Evolutionary conservation across 1,284 basidiomycete genomes (phyloP).

Genomic region (Trichosporon sp.): DNA sequence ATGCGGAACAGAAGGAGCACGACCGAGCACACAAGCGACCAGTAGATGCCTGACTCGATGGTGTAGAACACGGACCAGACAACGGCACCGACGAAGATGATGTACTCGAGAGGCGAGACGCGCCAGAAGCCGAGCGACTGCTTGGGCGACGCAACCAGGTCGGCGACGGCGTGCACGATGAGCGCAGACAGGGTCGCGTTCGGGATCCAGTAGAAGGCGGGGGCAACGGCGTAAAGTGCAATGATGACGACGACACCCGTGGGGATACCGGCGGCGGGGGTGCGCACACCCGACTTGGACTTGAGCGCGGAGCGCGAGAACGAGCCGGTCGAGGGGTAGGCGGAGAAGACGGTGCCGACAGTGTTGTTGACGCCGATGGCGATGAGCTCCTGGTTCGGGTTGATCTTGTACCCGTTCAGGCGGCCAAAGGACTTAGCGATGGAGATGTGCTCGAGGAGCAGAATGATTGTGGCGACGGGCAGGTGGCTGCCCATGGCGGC

Average conservation of each 20-base stretch:
- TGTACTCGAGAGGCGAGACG: constrained; percentile 84
- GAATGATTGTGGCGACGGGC: constrained; percentile 88
- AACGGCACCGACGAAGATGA: constrained; percentile 81
- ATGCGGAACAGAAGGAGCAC: constrained; percentile 83
- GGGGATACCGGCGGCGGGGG: constrained; percentile 82
- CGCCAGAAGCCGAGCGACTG: constrained; percentile 93
- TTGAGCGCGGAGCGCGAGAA: constrained; percentile 97
- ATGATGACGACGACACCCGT: constrained; percentile 86
- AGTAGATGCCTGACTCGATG: constrained; percentile 94
- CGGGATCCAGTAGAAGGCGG: constrained; percentile 68
- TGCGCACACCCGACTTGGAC: constrained; percentile 92
- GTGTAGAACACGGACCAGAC: constrained; percentile 80
- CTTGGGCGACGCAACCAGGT: constrained; percentile 80
- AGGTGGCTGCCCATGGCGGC: constrained; percentile 68
- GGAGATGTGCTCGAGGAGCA: constrained; percentile 93
- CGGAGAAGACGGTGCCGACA: constrained; percentile 76
- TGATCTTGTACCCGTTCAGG: constrained; percentile 94
- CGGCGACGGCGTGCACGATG: constrained; percentile 92
- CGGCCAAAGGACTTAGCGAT: constrained; percentile 95
- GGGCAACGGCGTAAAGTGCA: constrained; percentile 86
- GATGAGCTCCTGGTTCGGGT: constrained; percentile 94
- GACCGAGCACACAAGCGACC: constrained; percentile 73
- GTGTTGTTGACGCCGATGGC: constrained; percentile 81
- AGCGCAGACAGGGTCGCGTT: constrained; percentile 72
- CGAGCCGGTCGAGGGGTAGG: constrained; percentile 95